Evolutionary conservation across 768 basidiomycete species (phyloP).

Genomic region (Nevesoporus exiguus): DNA sequence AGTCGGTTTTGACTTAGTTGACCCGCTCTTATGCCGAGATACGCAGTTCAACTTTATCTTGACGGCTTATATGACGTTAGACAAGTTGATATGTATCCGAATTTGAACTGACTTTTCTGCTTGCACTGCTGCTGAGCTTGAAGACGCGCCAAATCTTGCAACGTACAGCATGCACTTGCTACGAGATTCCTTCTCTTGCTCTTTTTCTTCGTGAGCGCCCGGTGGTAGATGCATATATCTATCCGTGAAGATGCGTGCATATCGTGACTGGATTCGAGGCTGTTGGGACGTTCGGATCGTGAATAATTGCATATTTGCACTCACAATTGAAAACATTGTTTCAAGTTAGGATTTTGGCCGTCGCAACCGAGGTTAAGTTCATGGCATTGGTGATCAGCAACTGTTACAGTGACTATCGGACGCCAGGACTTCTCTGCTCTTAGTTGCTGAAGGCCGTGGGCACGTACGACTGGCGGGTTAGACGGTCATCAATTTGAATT

Average conservation of each 20-base stretch:
- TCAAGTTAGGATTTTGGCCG: conserved; percentile 68
- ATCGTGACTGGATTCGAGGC: conserved; percentile 35
- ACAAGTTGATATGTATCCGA: neutral
- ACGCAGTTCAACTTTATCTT: conserved; percentile 43
- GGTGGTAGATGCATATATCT: conserved; percentile 56
- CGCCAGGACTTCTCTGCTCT: conserved; percentile 64
- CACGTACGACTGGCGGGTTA: conserved; percentile 37
- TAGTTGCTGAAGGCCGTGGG: conserved; percentile 38
- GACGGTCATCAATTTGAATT: neutral
- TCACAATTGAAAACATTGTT: conserved; percentile 51
- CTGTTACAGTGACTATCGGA: conserved; percentile 53
- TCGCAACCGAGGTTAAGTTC: conserved; percentile 63
- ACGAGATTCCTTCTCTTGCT: conserved; percentile 53
- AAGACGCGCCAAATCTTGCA: conserved; percentile 52
- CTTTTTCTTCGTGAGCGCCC: conserved; percentile 61
- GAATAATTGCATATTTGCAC: conserved; percentile 16
- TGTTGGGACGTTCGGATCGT: neutral
- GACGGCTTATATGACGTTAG: conserved; percentile 30
- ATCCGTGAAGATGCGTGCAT: conserved; percentile 39
- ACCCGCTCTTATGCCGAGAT: conserved; percentile 13
- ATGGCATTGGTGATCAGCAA: conserved; percentile 49
- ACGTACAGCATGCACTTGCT: conserved; percentile 46
- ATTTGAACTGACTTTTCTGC: conserved; percentile 41
- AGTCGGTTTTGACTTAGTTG: conserved; percentile 9
- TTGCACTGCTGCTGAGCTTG: conserved; percentile 37